Base-by-base conservation (phyloP, 2,329 filamentous ascomycete genomes). In the Trichoderma harzianum region DNA sequence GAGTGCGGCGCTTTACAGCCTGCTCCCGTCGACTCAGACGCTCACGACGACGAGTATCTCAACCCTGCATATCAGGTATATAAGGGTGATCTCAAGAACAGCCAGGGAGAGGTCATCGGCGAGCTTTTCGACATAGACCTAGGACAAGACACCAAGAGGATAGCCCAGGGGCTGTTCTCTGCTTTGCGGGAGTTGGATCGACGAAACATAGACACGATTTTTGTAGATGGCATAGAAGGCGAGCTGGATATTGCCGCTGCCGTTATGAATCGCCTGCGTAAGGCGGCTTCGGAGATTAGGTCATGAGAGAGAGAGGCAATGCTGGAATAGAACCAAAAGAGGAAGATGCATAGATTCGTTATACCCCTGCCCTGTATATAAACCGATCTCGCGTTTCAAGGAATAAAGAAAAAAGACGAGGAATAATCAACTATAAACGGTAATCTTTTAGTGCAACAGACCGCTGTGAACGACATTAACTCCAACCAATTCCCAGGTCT, bases 141-240 rank as follows among this genome's bases (percentile, higher is more conserved):
- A 16, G 95, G 95, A 1, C 83, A 82, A 18, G 88, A 92, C 58
- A 90, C 90, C 0, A 88, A 89, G 75, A 88, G 88, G 36, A 94
- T 99, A 76, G 95, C 96, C 1, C 90, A 95, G 76, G 93, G 93
- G 0, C 84, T 99, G 16, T 99, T 99, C 80, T 93, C 93, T 14
- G 93, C 94, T 2, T 84, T 99, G 69, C 87, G 96, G 68, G 93
- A 95, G 76, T 87, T 99, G 74, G 96, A 99, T 80, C 89, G 91
- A 77, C 86, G 90, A 74, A 88, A 90, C 34, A 94, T 94, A 5
- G 91, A 96, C 78, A 86, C 92, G 24, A 98, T 99, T 67, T 93
- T 95, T 76, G 93, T 98, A 12, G 96, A 99, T 80, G 95, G 95
- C 3, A 92, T 98, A 71, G 86, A 89, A 73, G 92, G 93, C 72